A percentile compares a stretch with the other conserved stretches of the same genome.
Evolutionary conservation across 2,329 filamentous ascomycete species (phyloP).

Genomic region (Pseudocercospora cruenta): DNA sequence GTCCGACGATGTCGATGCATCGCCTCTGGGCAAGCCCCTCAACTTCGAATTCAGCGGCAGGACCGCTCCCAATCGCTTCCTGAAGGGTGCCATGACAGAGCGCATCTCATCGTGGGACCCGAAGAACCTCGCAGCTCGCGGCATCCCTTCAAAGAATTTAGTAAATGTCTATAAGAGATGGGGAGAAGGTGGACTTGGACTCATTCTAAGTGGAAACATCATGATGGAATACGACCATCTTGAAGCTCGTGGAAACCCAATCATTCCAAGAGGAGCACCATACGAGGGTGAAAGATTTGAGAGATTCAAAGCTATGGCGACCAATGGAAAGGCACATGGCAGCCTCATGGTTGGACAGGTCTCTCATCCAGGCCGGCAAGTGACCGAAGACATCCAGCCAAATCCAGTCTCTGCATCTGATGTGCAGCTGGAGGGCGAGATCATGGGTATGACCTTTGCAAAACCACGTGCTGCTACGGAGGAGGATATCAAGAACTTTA

Average conservation of each 20-base stretch:
- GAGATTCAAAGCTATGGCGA: slow-evolving; percentile 60
- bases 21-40: slow-evolving; percentile 49
- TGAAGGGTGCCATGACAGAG: slow-evolving; percentile 71
- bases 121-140: slow-evolving; percentile 55
- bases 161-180: slow-evolving; percentile 64
- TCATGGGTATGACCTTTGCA: slow-evolving; percentile 56
- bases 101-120: slow-evolving; percentile 64
- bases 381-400: slow-evolving; percentile 49
- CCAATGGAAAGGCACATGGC: slow-evolving; percentile 59
- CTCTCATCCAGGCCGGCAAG: slow-evolving; percentile 65
- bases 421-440: slow-evolving; percentile 48
- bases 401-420: slow-evolving; percentile 57
- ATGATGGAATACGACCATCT: slow-evolving; percentile 42
- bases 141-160: slow-evolving; percentile 57
- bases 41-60: slow-evolving; percentile 54
- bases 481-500: slow-evolving; percentile 60
- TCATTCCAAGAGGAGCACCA: slow-evolving; percentile 59
- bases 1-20: slow-evolving; percentile 45
- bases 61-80: slow-evolving; percentile 65
- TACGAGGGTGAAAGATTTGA: slow-evolving; percentile 63
- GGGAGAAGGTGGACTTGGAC: slow-evolving; percentile 61
- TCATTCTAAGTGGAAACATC: slow-evolving; percentile 66
- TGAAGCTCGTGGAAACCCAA: slow-evolving; percentile 51
- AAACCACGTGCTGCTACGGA: slow-evolving; percentile 59
- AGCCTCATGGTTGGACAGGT: slow-evolving; percentile 64